A percentile compares a stretch with the other conserved stretches of the same genome.
phyloP scores from a whole-genome alignment of 495 filamentous ascomycete species.

The Evernia prunastri region DNA sequence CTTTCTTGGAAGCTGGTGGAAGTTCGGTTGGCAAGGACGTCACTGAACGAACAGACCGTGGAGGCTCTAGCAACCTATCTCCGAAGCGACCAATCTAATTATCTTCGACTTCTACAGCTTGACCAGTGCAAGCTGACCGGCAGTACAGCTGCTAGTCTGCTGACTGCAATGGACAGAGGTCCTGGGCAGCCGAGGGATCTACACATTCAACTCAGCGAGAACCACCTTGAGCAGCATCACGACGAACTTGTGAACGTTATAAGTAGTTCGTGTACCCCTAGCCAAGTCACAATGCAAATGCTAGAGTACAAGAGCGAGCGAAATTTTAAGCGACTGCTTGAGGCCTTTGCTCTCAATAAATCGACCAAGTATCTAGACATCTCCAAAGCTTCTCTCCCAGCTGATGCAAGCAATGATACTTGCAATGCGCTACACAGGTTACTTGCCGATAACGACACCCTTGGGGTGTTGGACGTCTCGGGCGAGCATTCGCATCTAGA shows the following conservation, averaged over 20 bases:
- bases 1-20: slow-evolving; percentile 72
- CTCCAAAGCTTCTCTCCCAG: slow-evolving; percentile 77
- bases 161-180: slow-evolving; percentile 59
- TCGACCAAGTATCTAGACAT: slow-evolving; percentile 78
- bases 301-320: slow-evolving; percentile 76
- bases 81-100: slow-evolving; percentile 54
- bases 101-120: slow-evolving; percentile 61
- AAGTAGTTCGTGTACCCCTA: slow-evolving; percentile 55
- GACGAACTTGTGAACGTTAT: slow-evolving; percentile 65
- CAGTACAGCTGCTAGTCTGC: slow-evolving; percentile 66
- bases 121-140: slow-evolving; percentile 78
- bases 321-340: slow-evolving; percentile 63
- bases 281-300: slow-evolving; percentile 72
- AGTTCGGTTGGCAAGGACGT: slow-evolving; percentile 58
- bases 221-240: slow-evolving; percentile 69
- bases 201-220: slow-evolving; percentile 74
- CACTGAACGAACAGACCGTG: slow-evolving; percentile 50
- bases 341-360: slow-evolving; percentile 64
- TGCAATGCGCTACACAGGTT: slow-evolving; percentile 65
- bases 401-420: slow-evolving; percentile 66
- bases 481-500: slow-evolving; percentile 87
- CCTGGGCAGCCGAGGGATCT: slow-evolving; percentile 54
- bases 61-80: slow-evolving; percentile 59
- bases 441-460: slow-evolving; percentile 69
- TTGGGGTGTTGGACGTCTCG: slow-evolving; percentile 77